These are phyloP conservation scores for Achlya hypogyna DNA, from an alignment of 352 stramenopile genomes.

Conservation along the genomic window DNA sequence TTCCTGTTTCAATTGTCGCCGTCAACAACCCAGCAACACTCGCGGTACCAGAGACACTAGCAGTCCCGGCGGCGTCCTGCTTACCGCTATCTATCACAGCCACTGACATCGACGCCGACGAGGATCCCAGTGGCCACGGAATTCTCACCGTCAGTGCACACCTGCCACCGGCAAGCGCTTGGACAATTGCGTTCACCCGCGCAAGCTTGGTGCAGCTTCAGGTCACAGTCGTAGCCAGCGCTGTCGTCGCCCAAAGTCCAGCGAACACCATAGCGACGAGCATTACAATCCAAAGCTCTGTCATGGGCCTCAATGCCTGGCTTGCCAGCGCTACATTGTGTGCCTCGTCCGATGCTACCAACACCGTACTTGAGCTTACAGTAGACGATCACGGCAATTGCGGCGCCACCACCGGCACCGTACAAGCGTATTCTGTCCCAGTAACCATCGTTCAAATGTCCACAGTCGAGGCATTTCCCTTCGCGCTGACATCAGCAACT, in stretches of 20 bases:
- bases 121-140: not conserved
- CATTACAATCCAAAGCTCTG: not conserved
- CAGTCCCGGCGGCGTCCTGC: not conserved
- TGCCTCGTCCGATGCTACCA: not conserved
- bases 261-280: not conserved
- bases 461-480: too few species aligned
- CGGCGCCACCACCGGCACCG: not conserved
- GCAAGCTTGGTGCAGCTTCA: not conserved
- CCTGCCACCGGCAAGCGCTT: not conserved
- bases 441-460: too few species aligned
- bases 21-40: not conserved
- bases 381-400: not conserved
- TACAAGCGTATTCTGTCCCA: too few species aligned
- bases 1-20: not conserved
- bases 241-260: not conserved
- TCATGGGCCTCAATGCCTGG: not conserved
- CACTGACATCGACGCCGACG: not conserved
- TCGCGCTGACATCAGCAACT: too few species aligned
- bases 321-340: not conserved
- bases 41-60: not conserved
- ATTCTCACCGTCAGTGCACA: not conserved
- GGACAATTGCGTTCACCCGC: not conserved
- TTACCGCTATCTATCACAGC: not conserved
- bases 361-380: not conserved
- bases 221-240: not conserved